A percentile compares a stretch with the other conserved stretches of the same genome.
Evolutionary conservation across 768 basidiomycete species (phyloP).

Genomic region (Podaxis sp.): DNA sequence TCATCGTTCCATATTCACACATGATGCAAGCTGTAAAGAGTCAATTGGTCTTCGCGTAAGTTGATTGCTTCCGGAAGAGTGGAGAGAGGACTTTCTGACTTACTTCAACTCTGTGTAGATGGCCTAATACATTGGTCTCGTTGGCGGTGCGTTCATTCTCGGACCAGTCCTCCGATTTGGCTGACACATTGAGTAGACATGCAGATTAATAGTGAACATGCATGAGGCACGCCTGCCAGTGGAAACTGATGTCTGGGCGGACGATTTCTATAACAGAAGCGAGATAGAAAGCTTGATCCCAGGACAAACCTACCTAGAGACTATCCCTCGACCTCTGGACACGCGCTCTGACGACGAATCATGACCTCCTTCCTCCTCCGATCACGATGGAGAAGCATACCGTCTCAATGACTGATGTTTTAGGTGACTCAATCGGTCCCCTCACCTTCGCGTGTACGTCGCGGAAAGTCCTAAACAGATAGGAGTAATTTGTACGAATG

Average conservation of each 20-base stretch:
- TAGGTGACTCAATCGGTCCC: too few relatives aligned
- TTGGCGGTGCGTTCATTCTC: background rate
- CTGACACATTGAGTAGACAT: background rate
- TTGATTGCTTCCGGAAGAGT: background rate
- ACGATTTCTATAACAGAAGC: too few relatives aligned
- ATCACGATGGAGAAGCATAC: background rate
- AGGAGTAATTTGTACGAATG: too few relatives aligned
- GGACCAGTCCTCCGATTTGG: background rate
- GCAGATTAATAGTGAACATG: slow-evolving; percentile 15
- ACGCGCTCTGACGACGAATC: background rate
- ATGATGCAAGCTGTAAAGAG: background rate
- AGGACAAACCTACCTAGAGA: too few relatives aligned
- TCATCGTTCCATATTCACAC: background rate
- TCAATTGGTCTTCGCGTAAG: background rate
- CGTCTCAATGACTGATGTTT: background rate
- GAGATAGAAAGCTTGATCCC: too few relatives aligned
- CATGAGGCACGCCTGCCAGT: background rate
- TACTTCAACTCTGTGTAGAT: background rate
- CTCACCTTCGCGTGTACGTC: too few relatives aligned
- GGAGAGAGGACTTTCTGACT: background rate
- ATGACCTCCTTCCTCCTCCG: background rate
- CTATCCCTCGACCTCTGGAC: too few relatives aligned
- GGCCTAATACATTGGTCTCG: background rate
- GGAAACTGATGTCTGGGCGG: background rate
- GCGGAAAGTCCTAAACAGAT: too few relatives aligned